Conservation (phyloP, 179 eudicot genomes). For the Dionaea muscipula region DNA sequence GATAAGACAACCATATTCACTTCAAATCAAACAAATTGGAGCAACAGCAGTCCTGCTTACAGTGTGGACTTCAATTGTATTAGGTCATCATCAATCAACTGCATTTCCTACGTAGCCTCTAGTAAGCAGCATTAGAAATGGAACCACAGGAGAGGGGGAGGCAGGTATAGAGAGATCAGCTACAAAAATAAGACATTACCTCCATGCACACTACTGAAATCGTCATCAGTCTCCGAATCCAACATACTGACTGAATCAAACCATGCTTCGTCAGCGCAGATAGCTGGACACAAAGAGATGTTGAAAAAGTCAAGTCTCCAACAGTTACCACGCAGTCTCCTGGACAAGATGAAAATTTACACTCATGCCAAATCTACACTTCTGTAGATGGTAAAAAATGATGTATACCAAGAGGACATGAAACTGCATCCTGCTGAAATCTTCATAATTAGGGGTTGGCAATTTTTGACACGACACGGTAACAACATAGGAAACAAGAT, state of each 20-base stretch:
- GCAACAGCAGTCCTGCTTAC: background rate
- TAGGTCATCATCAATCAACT: background rate
- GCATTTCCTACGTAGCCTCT: conserved; percentile 1
- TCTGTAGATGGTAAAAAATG: too few relatives aligned
- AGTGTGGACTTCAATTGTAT: too few relatives aligned
- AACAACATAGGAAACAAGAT: too few relatives aligned
- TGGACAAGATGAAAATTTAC: too few relatives aligned
- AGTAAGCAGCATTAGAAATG: conserved; percentile 10
- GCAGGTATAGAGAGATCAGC: background rate
- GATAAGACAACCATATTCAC: background rate
- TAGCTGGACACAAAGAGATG: background rate
- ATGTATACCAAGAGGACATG: too few relatives aligned
- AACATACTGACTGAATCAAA: conserved; percentile 61
- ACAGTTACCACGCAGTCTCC: too few relatives aligned
- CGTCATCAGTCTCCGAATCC: conserved; percentile 66
- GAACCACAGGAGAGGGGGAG: background rate
- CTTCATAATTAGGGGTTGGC: too few relatives aligned
- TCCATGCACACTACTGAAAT: conserved; percentile 57
- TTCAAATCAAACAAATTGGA: background rate
- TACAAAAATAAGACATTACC: conserved; percentile 24
- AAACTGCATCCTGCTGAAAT: too few relatives aligned
- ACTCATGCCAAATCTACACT: too few relatives aligned
- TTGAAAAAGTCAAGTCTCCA: too few relatives aligned
- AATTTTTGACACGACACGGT: too few relatives aligned
- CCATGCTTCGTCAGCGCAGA: conserved; percentile 67